phyloP scores from a whole-genome alignment of 164 flowering plant genomes.

The Malania oleifera region DNA sequence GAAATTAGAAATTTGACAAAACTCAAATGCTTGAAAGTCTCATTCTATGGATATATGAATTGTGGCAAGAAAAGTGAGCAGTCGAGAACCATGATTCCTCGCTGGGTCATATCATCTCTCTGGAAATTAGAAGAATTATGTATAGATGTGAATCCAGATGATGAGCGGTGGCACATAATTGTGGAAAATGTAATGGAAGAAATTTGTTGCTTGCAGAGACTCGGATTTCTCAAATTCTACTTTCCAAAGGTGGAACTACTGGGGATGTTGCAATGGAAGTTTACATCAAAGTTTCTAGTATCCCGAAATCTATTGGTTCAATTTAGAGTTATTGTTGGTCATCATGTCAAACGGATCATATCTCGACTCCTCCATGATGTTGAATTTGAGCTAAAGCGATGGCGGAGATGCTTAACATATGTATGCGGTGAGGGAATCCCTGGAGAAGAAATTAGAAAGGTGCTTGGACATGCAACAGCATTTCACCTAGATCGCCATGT shows the following conservation, averaged over 20 bases:
- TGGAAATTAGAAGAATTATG: constrained; percentile 5
- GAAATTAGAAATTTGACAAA: constrained; percentile 1
- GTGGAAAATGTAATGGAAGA: neutral
- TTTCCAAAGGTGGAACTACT: constrained; percentile 11
- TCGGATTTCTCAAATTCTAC: constrained; percentile 5
- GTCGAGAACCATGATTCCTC: neutral
- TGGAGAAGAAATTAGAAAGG: neutral
- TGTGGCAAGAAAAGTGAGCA: neutral
- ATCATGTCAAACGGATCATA: neutral
- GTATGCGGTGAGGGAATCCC: constrained; percentile 2
- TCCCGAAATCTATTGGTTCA: too few relatives aligned
- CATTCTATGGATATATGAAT: neutral
- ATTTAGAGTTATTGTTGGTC: constrained; percentile 6
- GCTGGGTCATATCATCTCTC: neutral
- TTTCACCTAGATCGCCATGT: constrained; percentile 10
- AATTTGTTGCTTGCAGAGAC: neutral
- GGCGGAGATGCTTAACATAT: neutral
- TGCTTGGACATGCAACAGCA: neutral
- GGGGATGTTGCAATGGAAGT: neutral
- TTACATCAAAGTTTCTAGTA: too few relatives aligned
- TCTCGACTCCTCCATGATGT: neutral
- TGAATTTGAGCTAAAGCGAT: neutral
- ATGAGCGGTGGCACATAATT: constrained; percentile 7
- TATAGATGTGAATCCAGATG: constrained; percentile 5
- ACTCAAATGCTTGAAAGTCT: constrained; percentile 4